Base-by-base conservation (phyloP, 1,139 yeast genomes). In the Blastobotrys buckinghamii region DNA sequence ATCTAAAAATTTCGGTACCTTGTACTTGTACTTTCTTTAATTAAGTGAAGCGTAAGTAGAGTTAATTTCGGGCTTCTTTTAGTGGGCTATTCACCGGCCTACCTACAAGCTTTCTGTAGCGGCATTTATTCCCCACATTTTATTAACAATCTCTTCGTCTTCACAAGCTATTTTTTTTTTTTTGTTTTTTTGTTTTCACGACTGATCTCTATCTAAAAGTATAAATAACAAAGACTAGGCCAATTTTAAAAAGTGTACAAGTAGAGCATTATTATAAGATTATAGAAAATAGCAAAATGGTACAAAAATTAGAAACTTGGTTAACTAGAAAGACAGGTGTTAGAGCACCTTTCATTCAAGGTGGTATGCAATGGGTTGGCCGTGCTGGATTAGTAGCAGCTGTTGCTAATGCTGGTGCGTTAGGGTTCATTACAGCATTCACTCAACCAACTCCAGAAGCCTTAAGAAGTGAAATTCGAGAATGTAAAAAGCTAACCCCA, bases 341-440 rank as follows among this genome's bases (percentile, higher is more conserved):
- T 61, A 66, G 55, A 57, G 67, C 60, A 56, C 71, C 56, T 59
- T 71, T 47, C 65, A 67, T 60, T 43, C 66, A 62, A 44, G 67
- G 67, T 22, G 67, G 64, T 36, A 62, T 63, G 66, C 66, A 61
- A 52, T 59, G 61, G 55, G 68, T 66, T 17, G 68, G 68, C 30
- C 53, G 52, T 29, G 64, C 68, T 2, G 67, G 56, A 39, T 60
- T 66, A 20, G 67, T 65, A 6, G 56, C 68, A 19, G 70, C 70
- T 1, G 70, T 66, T 16, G 65, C 68, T 34, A 63, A 66, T 41
- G 70, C 70, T 4, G 70, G 70, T 7, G 69, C 65, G 10, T 57
- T 66, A 10, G 70, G 67, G 12, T 64, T 65, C 42, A 50, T 66
- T 29, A 64, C 68, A 8, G 70, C 70, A 1, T 60, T 66, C 47